These are phyloP conservation scores for Serendipita sp. DNA, from an alignment of 768 basidiomycete species.

Conservation along the genomic window DNA sequence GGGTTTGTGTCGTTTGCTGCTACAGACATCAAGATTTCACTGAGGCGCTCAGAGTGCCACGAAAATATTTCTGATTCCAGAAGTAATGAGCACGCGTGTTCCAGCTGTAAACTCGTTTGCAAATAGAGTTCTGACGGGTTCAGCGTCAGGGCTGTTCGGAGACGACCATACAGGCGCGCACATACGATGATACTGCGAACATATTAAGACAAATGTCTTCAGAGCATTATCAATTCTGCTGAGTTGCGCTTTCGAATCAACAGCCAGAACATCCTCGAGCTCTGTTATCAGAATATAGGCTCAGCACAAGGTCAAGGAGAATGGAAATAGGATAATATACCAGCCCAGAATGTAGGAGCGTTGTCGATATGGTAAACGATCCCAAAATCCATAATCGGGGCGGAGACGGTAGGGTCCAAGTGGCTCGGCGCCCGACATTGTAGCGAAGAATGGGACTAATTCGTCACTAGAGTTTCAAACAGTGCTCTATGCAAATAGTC, in stretches of 20 bases:
- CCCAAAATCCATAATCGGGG: constrained; percentile 28
- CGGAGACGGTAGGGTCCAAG: background rate
- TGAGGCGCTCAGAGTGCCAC: constrained; percentile 87
- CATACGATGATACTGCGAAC: constrained; percentile 77
- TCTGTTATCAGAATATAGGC: constrained; percentile 32
- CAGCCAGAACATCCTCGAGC: constrained; percentile 63
- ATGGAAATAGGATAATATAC: constrained; percentile 28
- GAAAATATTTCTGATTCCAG: constrained; percentile 75
- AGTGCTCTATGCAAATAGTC: background rate
- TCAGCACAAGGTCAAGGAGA: constrained; percentile 9
- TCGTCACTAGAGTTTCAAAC: background rate
- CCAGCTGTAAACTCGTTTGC: constrained; percentile 65
- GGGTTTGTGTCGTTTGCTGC: constrained; percentile 61
- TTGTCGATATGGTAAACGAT: constrained; percentile 72
- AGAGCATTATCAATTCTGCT: constrained; percentile 64
- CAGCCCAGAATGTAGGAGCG: constrained; percentile 82
- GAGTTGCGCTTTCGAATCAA: constrained; percentile 52
- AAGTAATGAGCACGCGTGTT: constrained; percentile 64
- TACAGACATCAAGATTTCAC: constrained; percentile 45
- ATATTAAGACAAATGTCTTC: constrained; percentile 59
- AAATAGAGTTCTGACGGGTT: constrained; percentile 60
- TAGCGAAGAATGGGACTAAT: too few relatives aligned
- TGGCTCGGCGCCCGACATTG: background rate
- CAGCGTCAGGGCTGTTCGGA: background rate
- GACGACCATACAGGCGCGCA: constrained; percentile 9